These are phyloP conservation scores for Peronospora destructor DNA, from an alignment of 352 stramenopile species.

Conservation along the genomic window DNA sequence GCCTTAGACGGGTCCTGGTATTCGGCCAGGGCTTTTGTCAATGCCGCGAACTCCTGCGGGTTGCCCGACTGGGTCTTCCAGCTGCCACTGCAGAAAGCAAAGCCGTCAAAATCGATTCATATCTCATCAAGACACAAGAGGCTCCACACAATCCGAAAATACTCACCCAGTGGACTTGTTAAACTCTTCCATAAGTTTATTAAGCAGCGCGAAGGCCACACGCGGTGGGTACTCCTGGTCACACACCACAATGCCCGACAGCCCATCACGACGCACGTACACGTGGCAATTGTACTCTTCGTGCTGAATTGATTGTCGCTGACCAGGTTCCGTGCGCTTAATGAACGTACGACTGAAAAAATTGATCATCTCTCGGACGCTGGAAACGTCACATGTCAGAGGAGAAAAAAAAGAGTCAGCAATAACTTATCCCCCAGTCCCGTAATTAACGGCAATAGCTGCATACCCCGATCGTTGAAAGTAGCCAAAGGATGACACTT, in stretches of 20 bases:
- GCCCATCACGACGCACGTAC: constrained; percentile 94
- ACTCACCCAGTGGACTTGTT: constrained; percentile 54
- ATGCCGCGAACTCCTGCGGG: constrained; percentile 84
- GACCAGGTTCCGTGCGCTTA: constrained; percentile 92
- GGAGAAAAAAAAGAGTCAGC: not conserved
- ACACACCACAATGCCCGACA: constrained; percentile 93
- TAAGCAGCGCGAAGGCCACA: constrained; percentile 96
- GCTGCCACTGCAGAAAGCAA: constrained; percentile 31
- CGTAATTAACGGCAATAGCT: too few relatives aligned
- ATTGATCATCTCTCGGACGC: constrained; percentile 96
- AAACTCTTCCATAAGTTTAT: constrained; percentile 95
- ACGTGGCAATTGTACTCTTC: constrained; percentile 99
- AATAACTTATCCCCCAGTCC: not conserved
- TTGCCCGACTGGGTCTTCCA: constrained; percentile 56
- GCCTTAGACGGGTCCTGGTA: constrained; percentile 97
- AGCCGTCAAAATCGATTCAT: constrained; percentile 18
- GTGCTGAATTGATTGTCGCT: constrained; percentile 97
- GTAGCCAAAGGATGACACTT: constrained; percentile 81
- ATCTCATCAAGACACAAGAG: constrained; percentile 12
- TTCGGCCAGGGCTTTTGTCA: constrained; percentile 91
- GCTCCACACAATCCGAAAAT: constrained; percentile 15
- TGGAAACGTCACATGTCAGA: constrained; percentile 23
- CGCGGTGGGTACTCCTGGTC: constrained; percentile 97
- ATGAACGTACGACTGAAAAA: constrained; percentile 99
- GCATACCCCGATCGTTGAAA: constrained; percentile 78